A percentile compares a stretch with the other conserved stretches of the same genome.
phyloP scores from a whole-genome alignment of 768 basidiomycete genomes.

The Kwoniella shandongensis region DNA sequence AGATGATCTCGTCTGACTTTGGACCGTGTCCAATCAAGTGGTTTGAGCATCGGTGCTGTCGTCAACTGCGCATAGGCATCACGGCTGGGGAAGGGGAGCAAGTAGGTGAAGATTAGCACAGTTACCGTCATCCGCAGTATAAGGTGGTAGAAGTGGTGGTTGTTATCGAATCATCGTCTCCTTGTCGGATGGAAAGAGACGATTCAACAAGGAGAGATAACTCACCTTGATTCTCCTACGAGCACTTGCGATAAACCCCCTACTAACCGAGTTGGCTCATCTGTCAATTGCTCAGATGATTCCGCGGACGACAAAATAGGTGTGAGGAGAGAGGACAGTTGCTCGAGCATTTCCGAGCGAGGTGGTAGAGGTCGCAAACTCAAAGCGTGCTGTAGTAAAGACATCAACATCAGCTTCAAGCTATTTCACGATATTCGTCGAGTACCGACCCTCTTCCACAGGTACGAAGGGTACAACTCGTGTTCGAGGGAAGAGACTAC shows the following conservation, averaged over 20 bases:
- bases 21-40: constrained; percentile 93
- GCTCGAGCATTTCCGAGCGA: constrained; percentile 61
- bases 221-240: constrained; percentile 71
- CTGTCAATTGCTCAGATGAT: constrained; percentile 56
- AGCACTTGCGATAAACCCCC: constrained; percentile 80
- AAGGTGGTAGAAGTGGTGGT: background rate
- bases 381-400: constrained; percentile 62
- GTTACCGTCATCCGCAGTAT: no score
- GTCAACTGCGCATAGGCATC: constrained; percentile 70
- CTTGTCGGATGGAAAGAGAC: background rate
- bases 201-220: constrained; percentile 10
- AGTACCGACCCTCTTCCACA: no score
- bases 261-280: constrained; percentile 73
- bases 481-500: background rate
- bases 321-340: constrained; percentile 66
- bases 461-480: no score
- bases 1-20: constrained; percentile 86
- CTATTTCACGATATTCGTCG: no score
- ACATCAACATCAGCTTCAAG: background rate
- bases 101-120: background rate
- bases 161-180: background rate
- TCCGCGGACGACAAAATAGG: constrained; percentile 62
- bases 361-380: constrained; percentile 67
- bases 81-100: constrained; percentile 64
- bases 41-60: constrained; percentile 70